Conservation (phyloP, 176 grass and related monocot genomes). For the Rhynchospora tenuis region DNA sequence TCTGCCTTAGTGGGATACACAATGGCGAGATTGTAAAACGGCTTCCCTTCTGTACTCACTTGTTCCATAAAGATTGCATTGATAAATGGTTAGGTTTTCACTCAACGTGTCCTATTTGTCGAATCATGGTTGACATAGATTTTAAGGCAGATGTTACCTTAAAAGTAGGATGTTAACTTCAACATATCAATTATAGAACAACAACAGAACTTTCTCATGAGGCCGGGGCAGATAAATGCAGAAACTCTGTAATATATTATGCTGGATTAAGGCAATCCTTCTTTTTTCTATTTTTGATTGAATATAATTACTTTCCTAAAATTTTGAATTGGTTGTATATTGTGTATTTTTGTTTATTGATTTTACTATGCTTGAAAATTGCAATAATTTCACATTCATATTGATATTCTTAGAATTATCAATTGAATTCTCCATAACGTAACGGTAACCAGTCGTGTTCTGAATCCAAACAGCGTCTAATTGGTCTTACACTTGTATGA, state of each 20-base stretch:
- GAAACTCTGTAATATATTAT: neutral
- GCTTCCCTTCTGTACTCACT: constrained; percentile 40
- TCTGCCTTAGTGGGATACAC: constrained; percentile 32
- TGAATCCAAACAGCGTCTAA: no score
- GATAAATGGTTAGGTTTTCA: constrained; percentile 33
- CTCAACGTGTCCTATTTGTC: constrained; percentile 53
- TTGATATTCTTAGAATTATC: no score
- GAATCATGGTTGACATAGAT: neutral
- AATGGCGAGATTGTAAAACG: constrained; percentile 26
- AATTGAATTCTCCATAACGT: no score
- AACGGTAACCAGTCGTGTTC: no score
- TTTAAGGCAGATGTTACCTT: neutral
- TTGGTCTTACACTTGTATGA: no score
- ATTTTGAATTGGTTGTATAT: no score
- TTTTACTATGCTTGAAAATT: no score
- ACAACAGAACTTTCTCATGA: neutral
- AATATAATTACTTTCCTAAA: no score
- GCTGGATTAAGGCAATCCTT: neutral
- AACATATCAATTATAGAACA: neutral
- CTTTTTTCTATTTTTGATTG: neutral
- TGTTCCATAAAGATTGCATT: constrained; percentile 48
- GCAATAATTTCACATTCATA: no score
- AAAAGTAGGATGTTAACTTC: neutral
- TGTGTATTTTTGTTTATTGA: no score
- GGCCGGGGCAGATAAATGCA: neutral